Evolutionary conservation across 176 grass and related monocot genomes (phyloP).

Genomic region (Lolium rigidum): DNA sequence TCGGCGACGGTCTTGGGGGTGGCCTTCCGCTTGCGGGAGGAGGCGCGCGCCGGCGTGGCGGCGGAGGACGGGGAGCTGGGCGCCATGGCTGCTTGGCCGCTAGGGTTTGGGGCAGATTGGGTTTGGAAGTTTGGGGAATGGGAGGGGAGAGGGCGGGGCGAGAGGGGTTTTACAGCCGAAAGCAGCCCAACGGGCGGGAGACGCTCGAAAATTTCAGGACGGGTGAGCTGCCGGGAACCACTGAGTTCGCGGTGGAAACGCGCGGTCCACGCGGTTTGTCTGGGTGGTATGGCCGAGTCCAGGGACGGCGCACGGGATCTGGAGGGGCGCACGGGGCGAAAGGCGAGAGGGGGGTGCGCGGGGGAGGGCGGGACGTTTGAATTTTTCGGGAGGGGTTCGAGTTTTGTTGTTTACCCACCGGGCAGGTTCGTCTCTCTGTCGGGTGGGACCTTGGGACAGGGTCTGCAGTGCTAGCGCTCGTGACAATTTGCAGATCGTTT

Average conservation of each 20-base stretch:
- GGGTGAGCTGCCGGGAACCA: background rate
- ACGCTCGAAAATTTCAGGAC: background rate
- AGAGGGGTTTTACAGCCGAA: background rate
- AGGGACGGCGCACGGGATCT: background rate
- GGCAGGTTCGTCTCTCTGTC: background rate
- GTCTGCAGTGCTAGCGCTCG: no score
- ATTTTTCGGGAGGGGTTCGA: background rate
- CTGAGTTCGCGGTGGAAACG: background rate
- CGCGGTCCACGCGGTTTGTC: background rate
- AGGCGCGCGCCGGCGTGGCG: background rate
- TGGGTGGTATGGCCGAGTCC: background rate
- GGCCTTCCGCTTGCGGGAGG: constrained; percentile 17
- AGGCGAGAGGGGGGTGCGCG: background rate
- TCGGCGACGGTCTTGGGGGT: background rate
- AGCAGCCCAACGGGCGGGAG: background rate
- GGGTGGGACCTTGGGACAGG: background rate
- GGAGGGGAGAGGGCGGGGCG: background rate
- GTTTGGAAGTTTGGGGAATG: background rate
- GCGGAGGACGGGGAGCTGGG: background rate
- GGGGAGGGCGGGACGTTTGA: background rate
- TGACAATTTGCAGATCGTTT: no score
- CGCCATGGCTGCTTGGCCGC: background rate
- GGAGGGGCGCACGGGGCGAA: background rate
- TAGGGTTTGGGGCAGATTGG: background rate
- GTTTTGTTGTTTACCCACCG: no score